phyloP scores from a whole-genome alignment of 1,284 basidiomycete genomes.

The Amylostereum areolatum region DNA sequence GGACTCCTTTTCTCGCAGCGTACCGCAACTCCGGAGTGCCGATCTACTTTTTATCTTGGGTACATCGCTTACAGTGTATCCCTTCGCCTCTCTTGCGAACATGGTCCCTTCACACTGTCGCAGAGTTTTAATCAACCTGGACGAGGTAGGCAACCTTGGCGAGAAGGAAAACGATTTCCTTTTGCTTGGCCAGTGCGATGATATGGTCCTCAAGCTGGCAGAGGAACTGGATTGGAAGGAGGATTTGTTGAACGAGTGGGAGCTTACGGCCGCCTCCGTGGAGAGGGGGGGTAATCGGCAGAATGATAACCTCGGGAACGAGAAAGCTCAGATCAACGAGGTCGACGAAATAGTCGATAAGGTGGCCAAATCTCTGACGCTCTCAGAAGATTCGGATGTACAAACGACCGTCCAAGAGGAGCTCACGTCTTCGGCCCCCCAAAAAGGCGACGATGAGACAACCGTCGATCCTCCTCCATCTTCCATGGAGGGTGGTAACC shows the following conservation, averaged over 20 bases:
- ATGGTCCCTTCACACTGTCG: constrained; percentile 47
- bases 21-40: constrained; percentile 49
- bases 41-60: constrained; percentile 92
- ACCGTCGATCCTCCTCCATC: too few species aligned
- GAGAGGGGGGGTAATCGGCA: neutral
- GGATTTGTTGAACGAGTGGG: constrained; percentile 34
- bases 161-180: constrained; percentile 49
- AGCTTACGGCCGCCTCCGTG: constrained; percentile 5
- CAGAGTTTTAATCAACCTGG: constrained; percentile 68
- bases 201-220: constrained; percentile 51
- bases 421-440: too few species aligned
- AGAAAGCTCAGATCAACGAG: neutral
- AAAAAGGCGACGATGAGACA: too few species aligned
- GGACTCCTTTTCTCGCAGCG: constrained; percentile 41
- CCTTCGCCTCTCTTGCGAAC: constrained; percentile 63
- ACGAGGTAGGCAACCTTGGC: constrained; percentile 58
- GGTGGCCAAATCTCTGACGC: neutral
- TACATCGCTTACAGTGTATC: constrained; percentile 80
- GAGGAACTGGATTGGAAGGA: constrained; percentile 65
- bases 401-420: neutral
- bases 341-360: neutral
- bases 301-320: too few species aligned
- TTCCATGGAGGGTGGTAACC: too few species aligned
- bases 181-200: constrained; percentile 64
- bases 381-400: neutral